Base-by-base conservation (phyloP, 495 filamentous ascomycete species). In the Penicillium cinerascens region DNA sequence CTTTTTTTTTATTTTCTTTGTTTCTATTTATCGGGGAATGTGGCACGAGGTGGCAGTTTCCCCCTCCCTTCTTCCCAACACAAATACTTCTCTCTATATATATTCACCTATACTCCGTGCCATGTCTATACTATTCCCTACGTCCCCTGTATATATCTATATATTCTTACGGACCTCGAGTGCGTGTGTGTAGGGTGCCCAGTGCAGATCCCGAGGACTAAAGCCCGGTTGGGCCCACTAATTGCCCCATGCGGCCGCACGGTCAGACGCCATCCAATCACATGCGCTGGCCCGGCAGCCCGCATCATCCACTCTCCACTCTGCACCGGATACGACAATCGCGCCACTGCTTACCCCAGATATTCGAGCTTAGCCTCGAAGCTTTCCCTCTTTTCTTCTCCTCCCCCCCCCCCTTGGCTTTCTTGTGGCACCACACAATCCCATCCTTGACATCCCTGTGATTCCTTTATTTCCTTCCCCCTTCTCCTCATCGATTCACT, bases 251-350 rank as follows among this genome's bases (percentile, higher is more conserved):
- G 29, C 29, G 29, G 29, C 10, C 11, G 2, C 29, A 33, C 29
- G 29, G 29, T 33, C 29, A 33, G 11, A 4, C 25, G 7, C 11
- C 8, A 33, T 13, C 29, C 29, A 33, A 33, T 33, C 29, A 10
- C 4, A 13, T 1, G 10, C 8, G 3, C 11, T 1, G 13, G 13
- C 1, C 29, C 2, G 29, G 8, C 29, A 13, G 10, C 10, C 9
- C 3, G 10, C 29, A 33, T 33, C 29, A 33, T 33, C 27, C 18
- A 40, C 43, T 40, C 15, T 22, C 21, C 52, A 44, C 42, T n/a
- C n/a, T n/a, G n/a, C 42, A 45, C 35, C 49, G 47, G 36, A 29
- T 33, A 42, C 36, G 29, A 51, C 27, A 16, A 43, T 21, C 29
- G 29, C 22, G 33, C 44, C 44, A 47, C 44, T 35, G 42, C 42